phyloP scores from a whole-genome alignment of 768 basidiomycete genomes.

The Auriscalpium microsporum region DNA sequence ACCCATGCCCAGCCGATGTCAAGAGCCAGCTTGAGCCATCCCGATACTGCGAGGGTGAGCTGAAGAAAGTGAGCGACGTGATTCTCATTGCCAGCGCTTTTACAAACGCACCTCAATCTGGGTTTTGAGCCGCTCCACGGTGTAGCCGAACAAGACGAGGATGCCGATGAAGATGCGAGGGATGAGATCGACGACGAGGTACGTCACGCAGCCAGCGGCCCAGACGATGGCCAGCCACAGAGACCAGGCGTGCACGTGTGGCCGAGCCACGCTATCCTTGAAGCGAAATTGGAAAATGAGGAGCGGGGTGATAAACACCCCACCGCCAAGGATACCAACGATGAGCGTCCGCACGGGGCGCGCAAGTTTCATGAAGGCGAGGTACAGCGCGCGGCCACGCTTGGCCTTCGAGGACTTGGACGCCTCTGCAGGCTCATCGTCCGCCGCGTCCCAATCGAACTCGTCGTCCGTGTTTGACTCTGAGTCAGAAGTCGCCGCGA shows the following conservation, averaged over 20 bases:
- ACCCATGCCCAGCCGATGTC: constrained; percentile 72
- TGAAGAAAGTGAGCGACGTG: constrained; percentile 18
- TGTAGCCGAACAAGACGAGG: constrained; percentile 47
- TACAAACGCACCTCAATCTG: constrained; percentile 50
- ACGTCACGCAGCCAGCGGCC: constrained; percentile 53
- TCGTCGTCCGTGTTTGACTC: constrained; percentile 33
- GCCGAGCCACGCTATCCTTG: constrained; percentile 34
- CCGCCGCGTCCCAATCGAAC: constrained; percentile 69
- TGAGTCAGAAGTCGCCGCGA: neutral
- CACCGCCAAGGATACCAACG: constrained; percentile 48
- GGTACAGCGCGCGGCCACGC: constrained; percentile 54
- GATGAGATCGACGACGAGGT: constrained; percentile 54
- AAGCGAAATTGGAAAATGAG: constrained; percentile 62
- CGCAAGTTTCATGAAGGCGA: constrained; percentile 59
- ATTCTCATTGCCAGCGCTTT: neutral
- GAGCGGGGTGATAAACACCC: constrained; percentile 60
- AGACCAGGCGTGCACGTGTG: constrained; percentile 57
- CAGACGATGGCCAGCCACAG: constrained; percentile 64
- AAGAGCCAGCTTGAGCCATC: constrained; percentile 63
- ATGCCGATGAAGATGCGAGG: constrained; percentile 48
- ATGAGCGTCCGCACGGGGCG: constrained; percentile 50
- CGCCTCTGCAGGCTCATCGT: constrained; percentile 26
- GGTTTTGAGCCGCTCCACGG: constrained; percentile 57
- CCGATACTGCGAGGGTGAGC: constrained; percentile 60
- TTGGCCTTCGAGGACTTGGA: constrained; percentile 37